Evolutionary conservation across 495 filamentous ascomycete species (phyloP).

Genomic region (Hypoxylon perforatum): DNA sequence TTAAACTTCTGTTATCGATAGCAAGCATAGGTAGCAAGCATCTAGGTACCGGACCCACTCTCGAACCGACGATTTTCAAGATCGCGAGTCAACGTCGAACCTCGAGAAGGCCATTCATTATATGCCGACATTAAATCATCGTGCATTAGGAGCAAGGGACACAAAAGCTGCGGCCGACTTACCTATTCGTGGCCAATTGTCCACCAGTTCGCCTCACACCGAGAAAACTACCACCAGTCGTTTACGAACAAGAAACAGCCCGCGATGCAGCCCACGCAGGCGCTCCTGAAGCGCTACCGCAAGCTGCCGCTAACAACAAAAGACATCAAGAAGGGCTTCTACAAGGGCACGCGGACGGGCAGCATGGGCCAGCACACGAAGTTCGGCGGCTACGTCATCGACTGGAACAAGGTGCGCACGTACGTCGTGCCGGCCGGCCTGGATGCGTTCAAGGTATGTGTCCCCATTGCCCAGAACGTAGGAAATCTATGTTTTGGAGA

Average conservation of each 20-base stretch:
- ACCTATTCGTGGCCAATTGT: background rate
- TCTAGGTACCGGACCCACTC: slow-evolving; percentile 20
- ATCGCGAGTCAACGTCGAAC: slow-evolving; percentile 13
- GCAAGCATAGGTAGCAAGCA: background rate
- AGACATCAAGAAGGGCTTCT: slow-evolving; percentile 90
- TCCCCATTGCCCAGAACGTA: slow-evolving; percentile 1
- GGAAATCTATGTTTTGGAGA: no score
- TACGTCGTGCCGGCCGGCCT: slow-evolving; percentile 81
- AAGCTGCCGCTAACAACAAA: slow-evolving; percentile 87
- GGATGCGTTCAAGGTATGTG: slow-evolving; percentile 75
- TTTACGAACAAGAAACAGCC: slow-evolving; percentile 2
- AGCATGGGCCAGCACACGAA: slow-evolving; percentile 88
- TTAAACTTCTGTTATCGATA: slow-evolving; percentile 6
- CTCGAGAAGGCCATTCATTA: background rate
- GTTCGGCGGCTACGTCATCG: slow-evolving; percentile 83
- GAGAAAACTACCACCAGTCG: background rate
- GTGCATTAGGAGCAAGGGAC: no score
- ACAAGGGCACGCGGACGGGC: slow-evolving; percentile 93
- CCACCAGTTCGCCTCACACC: background rate
- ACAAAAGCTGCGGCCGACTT: background rate
- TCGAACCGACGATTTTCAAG: slow-evolving; percentile 32
- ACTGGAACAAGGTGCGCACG: slow-evolving; percentile 88
- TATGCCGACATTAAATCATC: background rate
- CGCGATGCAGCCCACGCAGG: slow-evolving; percentile 74
- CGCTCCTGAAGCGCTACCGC: slow-evolving; percentile 72